Percentiles rank a stretch among this genome's conserved stretches.
Conservation (phyloP, 1,284 basidiomycete genomes). For the Fomitopsis pinicola region DNA sequence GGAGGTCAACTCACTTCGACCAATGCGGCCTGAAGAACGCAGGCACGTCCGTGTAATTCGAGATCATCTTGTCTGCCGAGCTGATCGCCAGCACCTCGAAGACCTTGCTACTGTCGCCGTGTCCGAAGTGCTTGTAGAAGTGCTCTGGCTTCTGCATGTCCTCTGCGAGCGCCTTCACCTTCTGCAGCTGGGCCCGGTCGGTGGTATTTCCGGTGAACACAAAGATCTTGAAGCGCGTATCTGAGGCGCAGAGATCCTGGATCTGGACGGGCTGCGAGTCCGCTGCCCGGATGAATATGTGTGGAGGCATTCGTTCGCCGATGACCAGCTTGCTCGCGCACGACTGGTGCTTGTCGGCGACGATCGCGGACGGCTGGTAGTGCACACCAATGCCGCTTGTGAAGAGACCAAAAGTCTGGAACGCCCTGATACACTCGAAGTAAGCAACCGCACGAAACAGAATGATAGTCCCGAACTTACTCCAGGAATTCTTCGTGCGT, state of each 20-base stretch:
- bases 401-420: conserved; percentile 56
- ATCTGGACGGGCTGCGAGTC: conserved; percentile 61
- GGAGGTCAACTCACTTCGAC: conserved; percentile 47
- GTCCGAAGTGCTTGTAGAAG: conserved; percentile 6
- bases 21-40: conserved; percentile 56
- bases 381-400: conserved; percentile 64
- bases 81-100: conserved; percentile 56
- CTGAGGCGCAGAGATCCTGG: conserved; percentile 64
- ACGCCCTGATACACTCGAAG: conserved; percentile 34
- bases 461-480: conserved; percentile 29
- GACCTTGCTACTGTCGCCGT: conserved; percentile 17
- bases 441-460: background rate
- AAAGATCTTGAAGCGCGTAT: conserved; percentile 71
- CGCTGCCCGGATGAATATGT: conserved; percentile 57
- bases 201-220: conserved; percentile 60
- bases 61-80: conserved; percentile 40
- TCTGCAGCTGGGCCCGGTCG: conserved; percentile 32
- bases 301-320: conserved; percentile 59
- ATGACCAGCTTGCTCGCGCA: conserved; percentile 44
- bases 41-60: conserved; percentile 48
- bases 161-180: conserved; percentile 40
- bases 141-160: conserved; percentile 28
- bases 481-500: conserved; percentile 61
- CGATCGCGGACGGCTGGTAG: conserved; percentile 53
- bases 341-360: conserved; percentile 39